Evolutionary conservation across 345 rosid species (phyloP).

Genomic region (Schrenkiella parvula): DNA sequence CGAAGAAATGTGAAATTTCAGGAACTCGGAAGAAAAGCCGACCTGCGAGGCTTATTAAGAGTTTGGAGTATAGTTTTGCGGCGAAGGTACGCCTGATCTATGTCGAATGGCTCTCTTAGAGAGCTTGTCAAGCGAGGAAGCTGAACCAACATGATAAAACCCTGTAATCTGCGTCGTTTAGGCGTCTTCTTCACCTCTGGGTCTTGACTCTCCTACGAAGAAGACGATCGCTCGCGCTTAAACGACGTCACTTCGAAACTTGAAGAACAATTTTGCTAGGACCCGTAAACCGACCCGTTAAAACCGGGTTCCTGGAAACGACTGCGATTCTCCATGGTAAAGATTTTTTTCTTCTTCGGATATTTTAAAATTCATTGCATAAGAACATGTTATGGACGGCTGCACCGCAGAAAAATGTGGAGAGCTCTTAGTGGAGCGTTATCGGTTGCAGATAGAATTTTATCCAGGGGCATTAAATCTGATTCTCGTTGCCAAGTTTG

Average conservation of each 20-base stretch:
- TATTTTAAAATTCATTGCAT: not conserved
- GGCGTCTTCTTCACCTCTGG: conserved; percentile 2
- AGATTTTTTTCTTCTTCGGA: not conserved
- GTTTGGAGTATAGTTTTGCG: conserved; percentile 64
- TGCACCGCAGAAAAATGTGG: no score
- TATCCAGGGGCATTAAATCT: no score
- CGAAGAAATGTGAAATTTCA: not conserved
- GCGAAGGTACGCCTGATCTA: conserved; percentile 81
- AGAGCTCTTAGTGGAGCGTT: no score
- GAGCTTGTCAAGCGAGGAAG: conserved; percentile 85
- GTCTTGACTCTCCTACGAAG: not conserved
- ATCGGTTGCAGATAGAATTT: no score
- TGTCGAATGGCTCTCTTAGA: conserved; percentile 77
- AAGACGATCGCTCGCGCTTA: conserved; percentile 5
- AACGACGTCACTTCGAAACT: conserved; percentile 4
- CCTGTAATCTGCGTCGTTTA: conserved; percentile 6
- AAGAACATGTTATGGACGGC: no score
- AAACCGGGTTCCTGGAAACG: not conserved
- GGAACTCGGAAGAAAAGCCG: not conserved
- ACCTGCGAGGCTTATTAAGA: conserved; percentile 55
- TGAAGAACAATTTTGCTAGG: not conserved
- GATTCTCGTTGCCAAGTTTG: no score
- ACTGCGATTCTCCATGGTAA: not conserved
- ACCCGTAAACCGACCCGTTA: conserved; percentile 15
- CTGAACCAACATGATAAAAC: conserved; percentile 52